phyloP scores from a whole-genome alignment of 345 rosid species.

The Citrus medica region DNA sequence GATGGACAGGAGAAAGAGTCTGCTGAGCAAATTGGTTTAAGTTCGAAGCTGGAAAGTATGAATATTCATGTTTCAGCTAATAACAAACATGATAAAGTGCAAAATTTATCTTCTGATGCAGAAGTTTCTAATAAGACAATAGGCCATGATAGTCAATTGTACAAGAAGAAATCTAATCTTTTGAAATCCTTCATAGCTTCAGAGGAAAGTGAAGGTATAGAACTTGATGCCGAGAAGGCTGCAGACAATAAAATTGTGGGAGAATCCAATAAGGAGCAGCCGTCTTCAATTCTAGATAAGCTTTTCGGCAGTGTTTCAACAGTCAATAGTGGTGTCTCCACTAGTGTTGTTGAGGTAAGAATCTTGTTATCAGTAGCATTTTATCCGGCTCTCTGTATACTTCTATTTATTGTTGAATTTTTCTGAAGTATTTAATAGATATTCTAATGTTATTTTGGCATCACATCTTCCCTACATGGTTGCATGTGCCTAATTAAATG shows the following conservation, averaged over 20 bases:
- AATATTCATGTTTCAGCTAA: constrained; percentile 22
- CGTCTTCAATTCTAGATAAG: constrained; percentile 77
- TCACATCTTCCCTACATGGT: background rate
- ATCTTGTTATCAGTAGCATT: background rate
- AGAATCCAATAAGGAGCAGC: constrained; percentile 30
- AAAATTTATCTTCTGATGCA: constrained; percentile 33
- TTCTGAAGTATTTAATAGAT: background rate
- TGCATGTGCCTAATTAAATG: background rate
- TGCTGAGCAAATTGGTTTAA: constrained; percentile 27
- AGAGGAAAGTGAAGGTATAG: constrained; percentile 30
- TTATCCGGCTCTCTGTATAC: background rate
- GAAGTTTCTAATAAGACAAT: constrained; percentile 34
- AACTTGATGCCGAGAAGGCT: constrained; percentile 38
- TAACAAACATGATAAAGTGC: constrained; percentile 27
- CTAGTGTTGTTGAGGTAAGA: constrained; percentile 46
- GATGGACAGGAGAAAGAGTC: constrained; percentile 37
- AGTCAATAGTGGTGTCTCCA: constrained; percentile 42
- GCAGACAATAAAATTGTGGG: constrained; percentile 33
- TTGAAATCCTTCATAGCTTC: constrained; percentile 35
- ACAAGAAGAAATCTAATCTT: constrained; percentile 35
- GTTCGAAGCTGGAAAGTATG: constrained; percentile 38
- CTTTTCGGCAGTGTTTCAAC: constrained; percentile 59
- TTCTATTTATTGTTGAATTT: background rate
- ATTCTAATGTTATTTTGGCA: background rate
- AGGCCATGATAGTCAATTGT: constrained; percentile 24